phyloP scores from a whole-genome alignment of 768 basidiomycete species.

The Boletus tomentosulus region DNA sequence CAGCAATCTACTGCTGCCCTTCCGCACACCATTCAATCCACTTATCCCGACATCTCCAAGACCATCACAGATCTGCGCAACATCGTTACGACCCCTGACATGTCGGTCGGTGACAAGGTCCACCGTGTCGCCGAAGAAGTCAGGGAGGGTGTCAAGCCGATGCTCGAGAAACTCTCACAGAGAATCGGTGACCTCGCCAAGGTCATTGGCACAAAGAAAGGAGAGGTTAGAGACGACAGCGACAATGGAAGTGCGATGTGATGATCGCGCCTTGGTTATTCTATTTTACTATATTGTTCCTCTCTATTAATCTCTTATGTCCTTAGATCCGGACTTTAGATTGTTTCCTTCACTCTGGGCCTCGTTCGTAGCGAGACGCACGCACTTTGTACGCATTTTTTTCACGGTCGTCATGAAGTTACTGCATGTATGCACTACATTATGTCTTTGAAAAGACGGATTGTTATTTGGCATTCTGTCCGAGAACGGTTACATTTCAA shows the following conservation, averaged over 20 bases:
- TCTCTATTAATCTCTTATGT: constrained; percentile 11
- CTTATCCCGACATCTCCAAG: constrained; percentile 50
- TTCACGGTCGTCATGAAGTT: constrained; percentile 10
- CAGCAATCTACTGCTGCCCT: constrained; percentile 56
- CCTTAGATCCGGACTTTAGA: constrained; percentile 28
- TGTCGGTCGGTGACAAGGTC: constrained; percentile 62
- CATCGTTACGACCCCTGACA: constrained; percentile 50
- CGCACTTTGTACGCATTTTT: constrained; percentile 21
- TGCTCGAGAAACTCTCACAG: constrained; percentile 50
- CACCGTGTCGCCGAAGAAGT: constrained; percentile 54
- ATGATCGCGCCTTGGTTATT: constrained; percentile 1
- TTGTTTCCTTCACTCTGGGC: constrained; percentile 7
- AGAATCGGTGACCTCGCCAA: constrained; percentile 31
- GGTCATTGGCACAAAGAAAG: constrained; percentile 26
- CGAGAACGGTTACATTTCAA: not conserved
- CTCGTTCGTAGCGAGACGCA: constrained; percentile 13
- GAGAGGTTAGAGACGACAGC: constrained; percentile 15
- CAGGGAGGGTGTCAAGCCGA: constrained; percentile 54
- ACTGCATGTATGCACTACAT: constrained; percentile 16
- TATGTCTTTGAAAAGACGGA: constrained; percentile 1
- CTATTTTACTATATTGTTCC: constrained; percentile 5
- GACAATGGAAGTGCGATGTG: constrained; percentile 10
- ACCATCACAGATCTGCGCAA: constrained; percentile 50
- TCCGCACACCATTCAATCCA: constrained; percentile 56
- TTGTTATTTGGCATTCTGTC: not conserved